Conservation (phyloP, 768 basidiomycete species). For the Rhodotorula graminis region DNA sequence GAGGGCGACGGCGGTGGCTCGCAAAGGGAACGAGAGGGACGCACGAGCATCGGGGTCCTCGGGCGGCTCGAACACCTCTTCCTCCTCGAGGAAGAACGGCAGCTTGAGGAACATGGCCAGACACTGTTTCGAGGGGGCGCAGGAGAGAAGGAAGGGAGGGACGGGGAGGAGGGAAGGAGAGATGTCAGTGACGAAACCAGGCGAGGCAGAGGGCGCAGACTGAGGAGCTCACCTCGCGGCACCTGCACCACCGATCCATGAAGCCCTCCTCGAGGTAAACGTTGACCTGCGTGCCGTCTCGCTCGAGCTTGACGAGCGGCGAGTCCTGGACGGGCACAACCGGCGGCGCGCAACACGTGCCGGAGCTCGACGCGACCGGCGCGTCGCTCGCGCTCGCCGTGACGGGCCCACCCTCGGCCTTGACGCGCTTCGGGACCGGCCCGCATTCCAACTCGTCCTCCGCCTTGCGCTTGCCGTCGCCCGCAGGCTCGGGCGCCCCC, state of each 20-base stretch:
- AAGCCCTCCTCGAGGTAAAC: conserved; percentile 39
- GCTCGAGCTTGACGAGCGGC: conserved; percentile 15
- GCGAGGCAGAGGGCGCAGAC: neutral
- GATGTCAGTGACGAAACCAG: neutral
- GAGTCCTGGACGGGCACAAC: neutral
- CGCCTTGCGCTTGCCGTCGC: conserved; percentile 7
- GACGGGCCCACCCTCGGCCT: neutral
- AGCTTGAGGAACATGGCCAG: conserved; percentile 15
- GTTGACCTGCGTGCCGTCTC: conserved; percentile 14
- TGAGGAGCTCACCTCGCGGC: conserved; percentile 26
- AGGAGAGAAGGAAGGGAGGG: neutral
- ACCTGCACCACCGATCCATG: conserved; percentile 38
- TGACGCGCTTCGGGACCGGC: neutral
- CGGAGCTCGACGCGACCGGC: too few relatives aligned
- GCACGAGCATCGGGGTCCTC: conserved; percentile 37
- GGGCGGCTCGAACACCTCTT: conserved; percentile 40
- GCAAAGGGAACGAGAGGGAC: neutral
- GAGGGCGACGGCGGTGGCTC: too few relatives aligned
- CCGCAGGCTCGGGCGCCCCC: neutral
- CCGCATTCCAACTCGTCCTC: neutral
- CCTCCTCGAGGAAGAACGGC: conserved; percentile 40
- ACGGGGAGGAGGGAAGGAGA: too few relatives aligned
- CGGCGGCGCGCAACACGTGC: conserved; percentile 5
- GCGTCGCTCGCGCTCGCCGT: neutral
- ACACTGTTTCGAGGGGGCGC: conserved; percentile 24